Conservation (phyloP, 23 red algal species). For the Agarophyton chilense region DNA sequence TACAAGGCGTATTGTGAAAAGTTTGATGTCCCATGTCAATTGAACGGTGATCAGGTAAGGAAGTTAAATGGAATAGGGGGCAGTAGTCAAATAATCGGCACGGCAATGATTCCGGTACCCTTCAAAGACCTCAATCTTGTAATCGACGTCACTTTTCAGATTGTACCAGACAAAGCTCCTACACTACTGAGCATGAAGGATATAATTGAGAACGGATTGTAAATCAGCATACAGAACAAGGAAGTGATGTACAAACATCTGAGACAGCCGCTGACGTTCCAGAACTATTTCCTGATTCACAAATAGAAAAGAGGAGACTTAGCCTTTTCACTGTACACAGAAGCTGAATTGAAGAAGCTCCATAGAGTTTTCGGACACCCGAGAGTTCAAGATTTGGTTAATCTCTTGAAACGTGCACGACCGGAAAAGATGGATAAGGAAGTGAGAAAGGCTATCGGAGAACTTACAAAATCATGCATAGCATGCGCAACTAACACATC, state of each 20-base stretch:
- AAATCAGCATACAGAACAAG: conserved; percentile 25
- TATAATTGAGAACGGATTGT: background rate
- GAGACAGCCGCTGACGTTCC: background rate
- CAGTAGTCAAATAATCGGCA: background rate
- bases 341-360: conserved; percentile 40
- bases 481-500: background rate
- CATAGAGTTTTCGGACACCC: conserved; percentile 46
- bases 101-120: conserved; percentile 16
- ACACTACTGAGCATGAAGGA: background rate
- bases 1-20: conserved; percentile 8
- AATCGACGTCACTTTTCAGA: conserved; percentile 32
- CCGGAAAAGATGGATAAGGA: background rate
- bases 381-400: background rate
- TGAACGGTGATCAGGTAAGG: background rate
- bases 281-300: conserved; percentile 49
- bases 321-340: conserved; percentile 2
- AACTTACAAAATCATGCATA: background rate
- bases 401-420: conserved; percentile 16
- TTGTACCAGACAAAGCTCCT: background rate
- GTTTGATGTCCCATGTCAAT: conserved; percentile 5
- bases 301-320: background rate
- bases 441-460: background rate
- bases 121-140: conserved; percentile 38
- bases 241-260: background rate
- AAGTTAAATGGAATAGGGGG: background rate